A percentile compares a stretch with the other conserved stretches of the same genome.
phyloP scores from a whole-genome alignment of 1,284 basidiomycete genomes.

The Apiotrichum mycotoxinovorans region DNA sequence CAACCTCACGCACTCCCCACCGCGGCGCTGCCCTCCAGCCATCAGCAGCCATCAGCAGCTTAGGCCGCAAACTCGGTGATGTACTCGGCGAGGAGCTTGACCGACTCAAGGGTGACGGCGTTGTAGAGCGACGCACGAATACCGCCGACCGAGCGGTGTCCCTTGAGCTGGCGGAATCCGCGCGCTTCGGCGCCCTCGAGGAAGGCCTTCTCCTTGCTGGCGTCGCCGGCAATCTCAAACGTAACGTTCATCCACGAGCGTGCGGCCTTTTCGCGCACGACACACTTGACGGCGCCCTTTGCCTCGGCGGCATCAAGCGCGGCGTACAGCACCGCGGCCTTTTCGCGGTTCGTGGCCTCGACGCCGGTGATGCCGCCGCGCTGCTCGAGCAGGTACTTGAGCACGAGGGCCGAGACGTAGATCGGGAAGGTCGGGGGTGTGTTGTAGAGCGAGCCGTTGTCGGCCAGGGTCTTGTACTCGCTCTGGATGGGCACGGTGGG shows the following conservation, averaged over 20 bases:
- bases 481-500: slow-evolving; percentile 60
- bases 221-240: slow-evolving; percentile 67
- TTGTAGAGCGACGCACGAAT: slow-evolving; percentile 94
- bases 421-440: slow-evolving; percentile 91
- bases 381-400: slow-evolving; percentile 62
- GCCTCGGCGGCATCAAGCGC: slow-evolving; percentile 67
- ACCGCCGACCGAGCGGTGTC: slow-evolving; percentile 66
- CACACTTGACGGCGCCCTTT: slow-evolving; percentile 63
- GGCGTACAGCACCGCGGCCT: slow-evolving; percentile 70
- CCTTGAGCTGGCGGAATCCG: slow-evolving; percentile 81
- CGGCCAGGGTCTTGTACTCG: slow-evolving; percentile 80
- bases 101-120: slow-evolving; percentile 78
- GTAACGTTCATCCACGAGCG: slow-evolving; percentile 92
- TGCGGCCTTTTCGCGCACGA: slow-evolving; percentile 64
- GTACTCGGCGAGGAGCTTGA: slow-evolving; percentile 53
- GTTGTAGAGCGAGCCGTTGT: slow-evolving; percentile 83
- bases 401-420: slow-evolving; percentile 84
- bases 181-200: slow-evolving; percentile 69
- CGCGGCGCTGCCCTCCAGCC: too few relatives aligned
- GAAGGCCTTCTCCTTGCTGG: slow-evolving; percentile 65
- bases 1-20: too few relatives aligned
- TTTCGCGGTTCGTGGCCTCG: slow-evolving; percentile 64
- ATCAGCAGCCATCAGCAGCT: too few relatives aligned
- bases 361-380: slow-evolving; percentile 71
- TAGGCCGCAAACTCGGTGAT: slow-evolving; percentile 39